Evolutionary conservation across 1,284 basidiomycete species (phyloP), one percentile per base, ranked within the genome.

Genomic region (Tausonia pullulans): DNA sequence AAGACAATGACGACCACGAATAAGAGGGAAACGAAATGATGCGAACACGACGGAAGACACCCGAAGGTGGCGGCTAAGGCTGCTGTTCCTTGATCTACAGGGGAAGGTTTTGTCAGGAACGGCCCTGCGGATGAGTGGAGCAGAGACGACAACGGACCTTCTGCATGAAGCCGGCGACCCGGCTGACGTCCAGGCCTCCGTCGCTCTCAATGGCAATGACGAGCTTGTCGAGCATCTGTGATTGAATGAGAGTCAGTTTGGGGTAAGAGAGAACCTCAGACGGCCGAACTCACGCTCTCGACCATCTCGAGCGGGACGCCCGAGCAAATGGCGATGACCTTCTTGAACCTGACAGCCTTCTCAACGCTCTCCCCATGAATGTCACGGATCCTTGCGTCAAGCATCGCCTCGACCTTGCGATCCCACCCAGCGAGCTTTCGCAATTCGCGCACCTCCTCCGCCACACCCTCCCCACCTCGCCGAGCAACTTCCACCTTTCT

Each of bases 161-260:
- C 11, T 14, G 87, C 88, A 92, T 87, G 73, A 92, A 92, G 6
- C 87, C 88, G 58, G 88, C 88, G 49, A 91, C 87, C 59, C 89
- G 82, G 54, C 84, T 85, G 64, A 91, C 83, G 73, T 93, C 90
- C 40, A 90, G 84, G 63, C 87, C 85, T 1, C 87, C 79, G 72
- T 92, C 90, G 71, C 87, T 90, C 74, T 93, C 90, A 61, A 93
- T 84, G 27, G 90, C 90, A 65, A 88, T 80, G 46, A 93, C 81
- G 61, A 93, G 79, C 71, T 89, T 86, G 72, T 90, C 88, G 64
- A 93, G 79, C 82, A 89, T 87, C 86, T 90, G 68, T 60, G 68
- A 65, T 56, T 43, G n/a, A 11, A 40, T 67, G 48, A 70, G 59
- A 64, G 63, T 10, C 67, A 7, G 6, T 7, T 11, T 9, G n/a